Base-by-base conservation (phyloP, 2,329 filamentous ascomycete species). In the Ophiostoma populinum region DNA sequence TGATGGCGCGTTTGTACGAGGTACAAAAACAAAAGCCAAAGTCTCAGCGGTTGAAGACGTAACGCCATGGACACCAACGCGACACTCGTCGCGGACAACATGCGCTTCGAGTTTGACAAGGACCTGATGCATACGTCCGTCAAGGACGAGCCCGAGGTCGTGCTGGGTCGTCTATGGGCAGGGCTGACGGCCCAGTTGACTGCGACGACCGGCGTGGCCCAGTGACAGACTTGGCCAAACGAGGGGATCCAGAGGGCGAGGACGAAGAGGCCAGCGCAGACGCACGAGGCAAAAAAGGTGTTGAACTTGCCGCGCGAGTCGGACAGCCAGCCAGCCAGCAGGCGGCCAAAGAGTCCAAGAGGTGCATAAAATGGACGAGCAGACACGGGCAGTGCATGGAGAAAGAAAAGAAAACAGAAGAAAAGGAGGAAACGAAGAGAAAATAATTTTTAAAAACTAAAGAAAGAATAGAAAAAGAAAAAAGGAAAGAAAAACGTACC, bases 211-310 rank as follows among this genome's bases (percentile, higher is more conserved):
- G 11, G 29, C n/a, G n/a, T n/a, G n/a, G n/a, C n/a, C n/a, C n/a
- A n/a, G n/a, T n/a, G n/a, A n/a, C n/a, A n/a, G n/a, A n/a, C n/a
- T n/a, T n/a, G n/a, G n/a, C n/a, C n/a, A n/a, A n/a, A n/a, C n/a
- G n/a, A 59, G 44, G 86, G 93, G 6, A 92, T 92, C 35, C 98
- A 74, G 15, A 92, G 65, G 0, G 92, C 92, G 25, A 98, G 64
- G 43, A 81, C 90, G 48, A 80, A 73, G 11, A 83, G 79, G 42
- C 81, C 83, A 3, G 92, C 61, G 13, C 70, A 62, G 34, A 75
- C 66, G 36, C 94, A 80, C 10, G 73, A 70, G 7, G 62, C 53
- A 27, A 80, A 68, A 10, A 66, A 63, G 34, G 71, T 68, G 43
- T 76, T 80, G 54, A 90, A 90, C 43, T 78, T 83, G 36, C 85